Conservation (phyloP, 495 filamentous ascomycete species). For the Aspergillus nanangensis region DNA sequence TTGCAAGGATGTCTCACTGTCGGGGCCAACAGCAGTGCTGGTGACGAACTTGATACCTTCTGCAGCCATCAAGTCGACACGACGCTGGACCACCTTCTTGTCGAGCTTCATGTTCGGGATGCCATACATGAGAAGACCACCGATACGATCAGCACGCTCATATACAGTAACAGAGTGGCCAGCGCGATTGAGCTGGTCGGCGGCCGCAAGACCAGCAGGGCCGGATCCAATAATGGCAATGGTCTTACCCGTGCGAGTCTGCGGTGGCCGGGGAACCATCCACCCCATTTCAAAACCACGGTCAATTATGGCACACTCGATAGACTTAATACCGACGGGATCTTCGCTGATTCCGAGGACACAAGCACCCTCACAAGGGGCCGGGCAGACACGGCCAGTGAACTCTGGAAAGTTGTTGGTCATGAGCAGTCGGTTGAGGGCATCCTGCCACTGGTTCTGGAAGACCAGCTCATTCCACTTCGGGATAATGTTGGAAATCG, state of each 20-base stretch:
- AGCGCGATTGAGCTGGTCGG: constrained; percentile 93
- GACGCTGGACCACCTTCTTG: constrained; percentile 95
- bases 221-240: constrained; percentile 93
- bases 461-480: constrained; percentile 98
- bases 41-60: constrained; percentile 87
- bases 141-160: constrained; percentile 89
- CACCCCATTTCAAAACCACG: constrained; percentile 99
- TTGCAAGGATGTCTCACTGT: constrained; percentile 60
- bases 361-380: constrained; percentile 96
- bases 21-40: constrained; percentile 72
- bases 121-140: constrained; percentile 96
- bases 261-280: constrained; percentile 86
- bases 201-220: constrained; percentile 84
- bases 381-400: constrained; percentile 96
- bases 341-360: constrained; percentile 98
- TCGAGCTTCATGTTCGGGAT: constrained; percentile 99
- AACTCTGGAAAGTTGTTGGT: constrained; percentile 99
- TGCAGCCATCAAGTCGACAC: constrained; percentile 91
- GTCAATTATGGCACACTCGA: constrained; percentile 99
- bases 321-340: constrained; percentile 97
- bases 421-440: constrained; percentile 91
- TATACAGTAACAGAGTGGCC: constrained; percentile 92
- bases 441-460: constrained; percentile 91
- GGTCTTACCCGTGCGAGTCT: constrained; percentile 82
- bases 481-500: constrained; percentile 98